Base-by-base conservation (phyloP, 768 basidiomycete genomes). In the Amanita jacksonii region DNA sequence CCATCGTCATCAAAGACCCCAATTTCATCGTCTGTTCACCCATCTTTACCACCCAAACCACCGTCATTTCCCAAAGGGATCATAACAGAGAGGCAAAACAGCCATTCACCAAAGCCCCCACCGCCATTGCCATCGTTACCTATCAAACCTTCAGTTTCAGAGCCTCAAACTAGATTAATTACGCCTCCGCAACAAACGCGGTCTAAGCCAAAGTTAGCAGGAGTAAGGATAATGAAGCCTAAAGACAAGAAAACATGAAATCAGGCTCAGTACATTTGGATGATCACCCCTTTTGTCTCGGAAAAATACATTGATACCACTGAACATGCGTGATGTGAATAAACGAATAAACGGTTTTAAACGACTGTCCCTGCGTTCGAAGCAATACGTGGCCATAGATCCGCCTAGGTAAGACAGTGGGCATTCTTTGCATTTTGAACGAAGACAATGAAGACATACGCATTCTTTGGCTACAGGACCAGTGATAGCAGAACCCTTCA, bases 391-490 rank as follows among this genome's bases (percentile, higher is more conserved):
- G 90, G 94, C 96, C 94, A 97, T 46, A 94, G 74, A 72, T 97
- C 94, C 58, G 91, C 92, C 87, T 90, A 55, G 38, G 46, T n/a
- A n/a, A n/a, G n/a, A n/a, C n/a, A n/a, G n/a, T n/a, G n/a, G n/a
- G n/a, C n/a, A n/a, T n/a, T n/a, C n/a, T n/a, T n/a, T n/a, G n/a
- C n/a, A n/a, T n/a, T n/a, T n/a, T n/a, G n/a, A n/a, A n/a, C n/a
- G n/a, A n/a, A n/a, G n/a, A n/a, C n/a, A n/a, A n/a, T n/a, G n/a
- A 23, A 6, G 33, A 81, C 88, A 32, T 62, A 91, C 88, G 61
- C 96, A 98, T 89, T 97, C 94, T 80, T 98, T 99, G 70, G 94
- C 96, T 50, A 99, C 89, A 31, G 91, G 92, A 46, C 91, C 91
- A 27, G 91, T 88, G 61, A 96, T 94, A 49, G 89, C 88, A 41